A percentile compares a stretch with the other conserved stretches of the same genome.
phyloP scores from a whole-genome alignment of 208 protist species.

The Sergeia podlipaevii region DNA sequence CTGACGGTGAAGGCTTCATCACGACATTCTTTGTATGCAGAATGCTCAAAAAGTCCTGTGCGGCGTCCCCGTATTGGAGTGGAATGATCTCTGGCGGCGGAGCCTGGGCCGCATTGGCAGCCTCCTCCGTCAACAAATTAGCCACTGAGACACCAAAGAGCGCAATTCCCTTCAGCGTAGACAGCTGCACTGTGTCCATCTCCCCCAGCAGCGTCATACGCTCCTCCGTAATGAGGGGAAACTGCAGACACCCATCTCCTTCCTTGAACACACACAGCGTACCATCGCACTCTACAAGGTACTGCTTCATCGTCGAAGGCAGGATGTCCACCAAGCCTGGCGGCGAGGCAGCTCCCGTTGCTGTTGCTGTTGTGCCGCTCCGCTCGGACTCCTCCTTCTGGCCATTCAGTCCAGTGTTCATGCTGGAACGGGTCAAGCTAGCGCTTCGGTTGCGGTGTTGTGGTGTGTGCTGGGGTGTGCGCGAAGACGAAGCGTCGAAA shows the following conservation, averaged over 20 bases:
- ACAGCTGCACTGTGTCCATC: conserved; percentile 44
- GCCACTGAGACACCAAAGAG: conserved; percentile 51
- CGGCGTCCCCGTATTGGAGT: conserved; percentile 43
- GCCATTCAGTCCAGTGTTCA: too few relatives aligned
- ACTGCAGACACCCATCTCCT: conserved; percentile 29
- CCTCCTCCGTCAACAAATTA: conserved; percentile 59
- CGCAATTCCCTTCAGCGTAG: conserved; percentile 40
- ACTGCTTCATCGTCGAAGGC: too few relatives aligned
- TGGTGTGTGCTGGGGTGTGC: too few relatives aligned
- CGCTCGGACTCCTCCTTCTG: background rate
- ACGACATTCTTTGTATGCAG: conserved; percentile 21
- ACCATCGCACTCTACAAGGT: conserved; percentile 24
- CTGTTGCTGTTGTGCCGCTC: background rate
- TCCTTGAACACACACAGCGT: conserved; percentile 12
- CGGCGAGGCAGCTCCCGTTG: too few relatives aligned
- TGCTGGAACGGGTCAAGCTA: too few relatives aligned
- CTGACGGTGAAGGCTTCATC: conserved; percentile 7
- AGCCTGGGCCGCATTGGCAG: conserved; percentile 18
- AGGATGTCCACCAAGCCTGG: too few relatives aligned
- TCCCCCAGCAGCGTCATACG: conserved; percentile 49
- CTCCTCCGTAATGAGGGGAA: conserved; percentile 68
- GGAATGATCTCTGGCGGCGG: conserved; percentile 39
- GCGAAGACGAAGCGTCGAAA: too few relatives aligned
- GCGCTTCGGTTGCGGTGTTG: too few relatives aligned
- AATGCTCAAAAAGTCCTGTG: conserved; percentile 25